Evolutionary conservation across 2,329 filamentous ascomycete species (phyloP).

Genomic region (Fusarium sp.): DNA sequence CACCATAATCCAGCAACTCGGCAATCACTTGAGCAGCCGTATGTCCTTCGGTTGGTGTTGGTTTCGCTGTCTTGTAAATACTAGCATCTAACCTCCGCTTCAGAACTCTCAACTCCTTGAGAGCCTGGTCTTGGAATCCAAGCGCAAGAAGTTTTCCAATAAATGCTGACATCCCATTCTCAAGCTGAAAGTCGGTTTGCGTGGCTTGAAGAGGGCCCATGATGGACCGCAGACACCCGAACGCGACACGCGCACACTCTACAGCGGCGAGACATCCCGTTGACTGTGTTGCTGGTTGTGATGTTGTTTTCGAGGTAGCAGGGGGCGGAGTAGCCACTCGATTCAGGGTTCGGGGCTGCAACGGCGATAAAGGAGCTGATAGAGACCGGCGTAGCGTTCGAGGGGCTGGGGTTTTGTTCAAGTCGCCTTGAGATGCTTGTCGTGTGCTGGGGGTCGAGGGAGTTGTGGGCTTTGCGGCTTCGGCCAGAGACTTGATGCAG

Average conservation of each 20-base stretch:
- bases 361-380: conserved; percentile 67
- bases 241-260: conserved; percentile 75
- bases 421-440: conserved; percentile 49
- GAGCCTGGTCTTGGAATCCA: conserved; percentile 71
- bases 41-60: conserved; percentile 44
- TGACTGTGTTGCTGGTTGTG: conserved; percentile 45
- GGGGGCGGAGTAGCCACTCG: conserved; percentile 64
- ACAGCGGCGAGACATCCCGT: conserved; percentile 65
- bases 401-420: conserved; percentile 49
- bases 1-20: conserved; percentile 70
- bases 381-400: conserved; percentile 61
- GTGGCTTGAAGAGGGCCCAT: conserved; percentile 63
- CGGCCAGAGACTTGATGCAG: conserved; percentile 73
- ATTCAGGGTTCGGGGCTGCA: conserved; percentile 69
- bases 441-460: conserved; percentile 46
- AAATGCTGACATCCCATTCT: conserved; percentile 76
- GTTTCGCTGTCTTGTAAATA: conserved; percentile 47
- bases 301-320: conserved; percentile 49
- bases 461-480: conserved; percentile 65
- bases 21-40: conserved; percentile 53
- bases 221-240: conserved; percentile 68
- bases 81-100: conserved; percentile 67
- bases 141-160: conserved; percentile 71
- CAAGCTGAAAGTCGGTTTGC: conserved; percentile 72
- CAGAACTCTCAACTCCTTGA: conserved; percentile 72